phyloP scores from a whole-genome alignment of 78 protist species.

The Tieghemostelium lacteum region DNA sequence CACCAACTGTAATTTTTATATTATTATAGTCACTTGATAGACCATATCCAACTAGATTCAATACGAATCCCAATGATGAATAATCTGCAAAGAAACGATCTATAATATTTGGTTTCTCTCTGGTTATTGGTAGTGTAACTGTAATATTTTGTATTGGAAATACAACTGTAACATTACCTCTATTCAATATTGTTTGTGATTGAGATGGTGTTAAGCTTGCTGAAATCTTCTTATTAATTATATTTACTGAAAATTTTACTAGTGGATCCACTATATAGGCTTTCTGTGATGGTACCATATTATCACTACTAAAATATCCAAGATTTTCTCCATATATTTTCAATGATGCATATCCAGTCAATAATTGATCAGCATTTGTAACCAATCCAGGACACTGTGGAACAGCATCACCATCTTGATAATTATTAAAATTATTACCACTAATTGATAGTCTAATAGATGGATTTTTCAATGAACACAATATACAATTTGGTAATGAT shows the following conservation, averaged over 20 bases:
- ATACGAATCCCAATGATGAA: background rate
- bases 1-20: background rate
- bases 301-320: background rate
- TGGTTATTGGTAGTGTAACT: background rate
- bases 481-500: background rate
- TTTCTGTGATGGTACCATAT: background rate
- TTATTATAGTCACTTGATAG: background rate
- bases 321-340: slow-evolving; percentile 1
- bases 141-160: background rate
- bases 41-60: background rate
- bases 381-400: slow-evolving; percentile 5
- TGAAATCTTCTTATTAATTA: no score
- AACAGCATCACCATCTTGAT: no score
- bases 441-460: background rate
- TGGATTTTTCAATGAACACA: background rate
- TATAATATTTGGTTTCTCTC: background rate
- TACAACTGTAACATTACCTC: no score
- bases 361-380: background rate
- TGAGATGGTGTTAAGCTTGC: no score
- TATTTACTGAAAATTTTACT: background rate
- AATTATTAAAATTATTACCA: slow-evolving; percentile 2
- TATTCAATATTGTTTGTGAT: no score
- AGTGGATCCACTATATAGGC: background rate
- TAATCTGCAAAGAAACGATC: background rate
- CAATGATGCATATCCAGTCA: background rate